Base-by-base conservation (phyloP, 371 early-diverging fungal species). In the Lichtheimia ramosa region DNA sequence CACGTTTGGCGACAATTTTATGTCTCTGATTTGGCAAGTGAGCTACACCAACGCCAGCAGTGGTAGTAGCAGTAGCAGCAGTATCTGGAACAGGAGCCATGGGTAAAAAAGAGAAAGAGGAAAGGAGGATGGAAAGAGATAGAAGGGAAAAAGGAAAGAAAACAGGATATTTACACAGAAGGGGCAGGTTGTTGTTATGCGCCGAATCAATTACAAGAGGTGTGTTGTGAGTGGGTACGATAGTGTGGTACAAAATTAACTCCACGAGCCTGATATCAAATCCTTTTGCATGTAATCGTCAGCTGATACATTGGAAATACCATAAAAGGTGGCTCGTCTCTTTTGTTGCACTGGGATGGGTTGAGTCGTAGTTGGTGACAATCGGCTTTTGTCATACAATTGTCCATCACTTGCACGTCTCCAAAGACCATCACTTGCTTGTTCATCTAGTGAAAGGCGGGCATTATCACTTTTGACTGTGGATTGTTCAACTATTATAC, bases 1-100 rank as follows among this genome's bases (percentile, higher is more conserved):
- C 97, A 62, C 90, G 90, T 65, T 94, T 89, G 58, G 92, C 91
- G 28, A 92, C 93, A 76, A 94, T 96, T 81, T 91, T 91, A 79
- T 97, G 97, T 64, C 89, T 79, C 80, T 98, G 97, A 85, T 98
- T 97, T 56, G 99, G 98, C 66, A 99, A 82, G 83, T 96, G 95
- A 65, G 96, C 94, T 65, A 99, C 91, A 61, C 99, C 99, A 66
- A 97, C 90, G 63, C 87, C 89, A 39, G 69, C 58, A 62, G 79
- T 64, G 43, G 83, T 28, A 53, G 54, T 14, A 51, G 49, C 14
- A 52, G n/a, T n/a, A n/a, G n/a, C n/a, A n/a, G 28, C 41, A 43
- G 51, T 18, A 49, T 50, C 20, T 16, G 41, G 43, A 40, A 52
- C 51, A 39, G 56, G 14, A 43, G 20, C 34, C 41, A 48, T 34